Base-by-base conservation (phyloP, 225 moss, liverwort and hornwort genomes). In the Marchantia paleacea region DNA sequence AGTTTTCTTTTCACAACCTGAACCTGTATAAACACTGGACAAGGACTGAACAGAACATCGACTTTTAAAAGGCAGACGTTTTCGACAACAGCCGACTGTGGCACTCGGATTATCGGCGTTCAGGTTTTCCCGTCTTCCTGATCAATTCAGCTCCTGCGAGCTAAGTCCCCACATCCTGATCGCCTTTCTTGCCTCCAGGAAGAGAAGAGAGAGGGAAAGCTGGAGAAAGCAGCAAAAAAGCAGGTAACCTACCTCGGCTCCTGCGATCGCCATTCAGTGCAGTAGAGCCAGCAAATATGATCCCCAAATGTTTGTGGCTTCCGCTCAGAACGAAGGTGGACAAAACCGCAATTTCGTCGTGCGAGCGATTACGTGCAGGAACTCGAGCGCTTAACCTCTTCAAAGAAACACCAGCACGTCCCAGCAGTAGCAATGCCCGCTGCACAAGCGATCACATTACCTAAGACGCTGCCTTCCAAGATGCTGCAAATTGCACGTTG, bases 121-220 rank as follows among this genome's bases (percentile, higher is more conserved):
- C 30, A 65, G 4, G 54, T 75, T 62, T 70, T 66, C 60, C 77
- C 0, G 72, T 18, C 14, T 63, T 72, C 72, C 63, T 22, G 52
- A 81, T 78, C 84, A 81, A 84, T 77, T 77, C 77, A 77, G 77
- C 77, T 77, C 77, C 15, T 22, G 19, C 14, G 63, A 49, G 39
- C 49, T 50, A 55, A 54, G 20, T 29, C 29, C 13, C 19, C 16
- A 28, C 22, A 10, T 55, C 13, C 7, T 61, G 77, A 77, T 47
- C 63, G 60, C 20, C 63, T 12, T 77, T 77, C 77, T 74, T 74
- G 74, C 14, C 74, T 26, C 16, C 28, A 8, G n/a, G 22, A 28
- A 74, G 29, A 54, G n/a, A 15, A 29, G 7, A 58, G 16, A 62
- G 22, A 20, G 22, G 12, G 22, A 30, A 61, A 50, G 25, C 9